Evolutionary conservation across 495 filamentous ascomycete species (phyloP).

Genomic region (Cetradonia linearis): DNA sequence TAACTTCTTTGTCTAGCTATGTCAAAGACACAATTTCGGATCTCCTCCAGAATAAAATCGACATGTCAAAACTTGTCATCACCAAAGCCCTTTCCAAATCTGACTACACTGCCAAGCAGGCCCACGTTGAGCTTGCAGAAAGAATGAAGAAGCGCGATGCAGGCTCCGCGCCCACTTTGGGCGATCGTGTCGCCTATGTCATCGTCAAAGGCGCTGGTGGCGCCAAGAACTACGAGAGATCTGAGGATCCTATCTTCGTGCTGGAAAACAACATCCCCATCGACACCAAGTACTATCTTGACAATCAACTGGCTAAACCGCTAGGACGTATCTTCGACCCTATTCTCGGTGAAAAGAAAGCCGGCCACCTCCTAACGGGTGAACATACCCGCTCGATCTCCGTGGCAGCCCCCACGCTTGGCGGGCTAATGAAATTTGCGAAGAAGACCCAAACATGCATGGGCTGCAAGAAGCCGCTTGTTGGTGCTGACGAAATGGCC

Average conservation of each 20-base stretch:
- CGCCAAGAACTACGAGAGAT: slow-evolving; percentile 87
- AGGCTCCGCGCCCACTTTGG: slow-evolving; percentile 86
- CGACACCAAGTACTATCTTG: slow-evolving; percentile 97
- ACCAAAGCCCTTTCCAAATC: slow-evolving; percentile 88
- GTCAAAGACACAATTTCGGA: slow-evolving; percentile 95
- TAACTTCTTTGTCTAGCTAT: slow-evolving; percentile 46
- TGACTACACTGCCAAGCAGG: slow-evolving; percentile 80
- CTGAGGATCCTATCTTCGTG: slow-evolving; percentile 93
- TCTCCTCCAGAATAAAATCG: slow-evolving; percentile 91
- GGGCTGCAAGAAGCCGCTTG: slow-evolving; percentile 94
- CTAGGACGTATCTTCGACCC: slow-evolving; percentile 94
- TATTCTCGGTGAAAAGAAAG: slow-evolving; percentile 85
- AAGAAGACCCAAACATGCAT: slow-evolving; percentile 97
- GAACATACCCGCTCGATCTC: slow-evolving; percentile 89
- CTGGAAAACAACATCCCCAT: slow-evolving; percentile 96
- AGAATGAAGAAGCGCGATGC: slow-evolving; percentile 95
- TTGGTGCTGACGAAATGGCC: slow-evolving; percentile 61
- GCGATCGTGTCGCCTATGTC: slow-evolving; percentile 96
- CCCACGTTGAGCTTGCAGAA: slow-evolving; percentile 85
- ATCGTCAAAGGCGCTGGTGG: slow-evolving; percentile 86
- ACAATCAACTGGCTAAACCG: slow-evolving; percentile 94
- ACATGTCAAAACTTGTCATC: slow-evolving; percentile 99
- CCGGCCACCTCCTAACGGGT: slow-evolving; percentile 68
- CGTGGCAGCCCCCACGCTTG: slow-evolving; percentile 77
- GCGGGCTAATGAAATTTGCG: slow-evolving; percentile 95